Conservation (phyloP, 495 filamentous ascomycete genomes). For the Physcia stellaris region DNA sequence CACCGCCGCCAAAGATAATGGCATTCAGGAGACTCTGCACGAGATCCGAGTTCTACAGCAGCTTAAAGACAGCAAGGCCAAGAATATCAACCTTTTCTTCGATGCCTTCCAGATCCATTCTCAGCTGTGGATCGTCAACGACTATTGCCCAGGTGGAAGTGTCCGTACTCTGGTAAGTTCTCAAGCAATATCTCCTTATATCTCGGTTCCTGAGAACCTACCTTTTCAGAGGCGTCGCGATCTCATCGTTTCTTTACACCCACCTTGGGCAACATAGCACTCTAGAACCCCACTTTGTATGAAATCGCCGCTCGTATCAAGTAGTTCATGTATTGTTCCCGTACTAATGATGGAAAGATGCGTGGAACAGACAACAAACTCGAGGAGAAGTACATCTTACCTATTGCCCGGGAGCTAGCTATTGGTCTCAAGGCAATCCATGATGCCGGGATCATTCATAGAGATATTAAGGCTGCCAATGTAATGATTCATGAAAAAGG, state of each 20-base stretch:
- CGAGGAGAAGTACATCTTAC: constrained; percentile 80
- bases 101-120: constrained; percentile 77
- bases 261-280: no score
- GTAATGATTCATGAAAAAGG: constrained; percentile 83
- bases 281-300: no score
- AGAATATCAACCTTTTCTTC: constrained; percentile 82
- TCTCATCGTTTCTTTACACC: no score
- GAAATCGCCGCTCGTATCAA: no score
- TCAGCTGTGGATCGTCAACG: constrained; percentile 88
- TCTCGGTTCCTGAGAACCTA: constrained; percentile 6
- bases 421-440: constrained; percentile 78
- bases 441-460: constrained; percentile 83
- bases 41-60: constrained; percentile 79
- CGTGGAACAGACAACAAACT: constrained; percentile 51
- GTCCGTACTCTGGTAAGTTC: constrained; percentile 66
- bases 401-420: constrained; percentile 77
- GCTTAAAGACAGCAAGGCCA: constrained; percentile 67
- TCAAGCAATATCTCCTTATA: constrained; percentile 4
- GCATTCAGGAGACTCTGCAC: constrained; percentile 73
- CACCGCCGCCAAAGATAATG: constrained; percentile 59
- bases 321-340: no score
- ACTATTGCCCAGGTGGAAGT: constrained; percentile 91
- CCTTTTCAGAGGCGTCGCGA: no score
- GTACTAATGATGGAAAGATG: constrained; percentile 24
- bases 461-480: constrained; percentile 92